phyloP scores from a whole-genome alignment of 164 flowering plant species.

The Nymphaea thermarum region DNA sequence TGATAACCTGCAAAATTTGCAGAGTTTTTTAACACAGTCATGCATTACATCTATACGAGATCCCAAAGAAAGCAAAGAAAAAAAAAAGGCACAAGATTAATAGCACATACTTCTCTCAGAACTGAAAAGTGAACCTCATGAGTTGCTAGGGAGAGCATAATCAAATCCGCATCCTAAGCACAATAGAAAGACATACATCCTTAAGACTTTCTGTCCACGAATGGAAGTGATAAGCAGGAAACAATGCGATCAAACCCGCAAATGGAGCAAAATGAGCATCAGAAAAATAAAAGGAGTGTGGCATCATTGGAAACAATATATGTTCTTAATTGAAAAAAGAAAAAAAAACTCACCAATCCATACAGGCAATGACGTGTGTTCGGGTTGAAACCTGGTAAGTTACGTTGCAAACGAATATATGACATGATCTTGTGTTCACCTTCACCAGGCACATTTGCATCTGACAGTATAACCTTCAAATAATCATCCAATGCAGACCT shows the following conservation, averaged over 20 bases:
- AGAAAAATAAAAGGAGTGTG: too few relatives aligned
- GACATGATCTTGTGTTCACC: conserved; percentile 99
- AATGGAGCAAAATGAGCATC: too few relatives aligned
- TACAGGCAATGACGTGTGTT: conserved; percentile 95
- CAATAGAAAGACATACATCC: not conserved
- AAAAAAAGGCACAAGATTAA: too few relatives aligned
- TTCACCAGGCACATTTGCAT: conserved; percentile 97
- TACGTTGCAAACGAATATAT: conserved; percentile 80
- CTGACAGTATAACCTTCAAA: conserved; percentile 99
- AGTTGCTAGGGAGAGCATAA: conserved; percentile 89
- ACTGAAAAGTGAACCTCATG: conserved; percentile 97
- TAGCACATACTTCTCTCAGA: conserved; percentile 72
- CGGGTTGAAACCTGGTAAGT: conserved; percentile 80
- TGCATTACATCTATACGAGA: not conserved
- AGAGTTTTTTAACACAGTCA: not conserved
- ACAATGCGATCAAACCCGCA: too few relatives aligned
- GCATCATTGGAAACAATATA: too few relatives aligned
- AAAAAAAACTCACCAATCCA: conserved; percentile 51
- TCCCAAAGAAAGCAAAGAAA: not conserved
- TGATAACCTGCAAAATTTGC: conserved; percentile 46
- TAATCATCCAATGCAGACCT: conserved; percentile 63
- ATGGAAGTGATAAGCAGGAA: too few relatives aligned
- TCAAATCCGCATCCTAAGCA: conserved; percentile 90
- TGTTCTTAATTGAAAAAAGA: too few relatives aligned
- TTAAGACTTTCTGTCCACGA: too few relatives aligned